Base-by-base conservation (phyloP, 352 stramenopile genomes). In the Blastocystis sp. region DNA sequence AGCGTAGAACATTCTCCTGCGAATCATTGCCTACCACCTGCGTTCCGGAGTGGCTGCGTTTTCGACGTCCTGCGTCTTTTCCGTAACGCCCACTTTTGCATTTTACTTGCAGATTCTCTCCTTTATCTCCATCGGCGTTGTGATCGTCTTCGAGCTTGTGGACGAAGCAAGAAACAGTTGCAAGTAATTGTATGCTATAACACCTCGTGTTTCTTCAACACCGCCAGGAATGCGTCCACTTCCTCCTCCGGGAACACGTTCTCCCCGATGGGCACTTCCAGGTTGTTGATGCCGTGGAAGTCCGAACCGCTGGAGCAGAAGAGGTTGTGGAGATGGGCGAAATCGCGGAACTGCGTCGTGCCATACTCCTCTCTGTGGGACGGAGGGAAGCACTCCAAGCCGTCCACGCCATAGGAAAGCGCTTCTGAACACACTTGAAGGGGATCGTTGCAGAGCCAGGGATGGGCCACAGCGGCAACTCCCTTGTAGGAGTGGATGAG, bases 131-230 rank as follows among this genome's bases (percentile, higher is more conserved):
- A 10, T 84, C 38, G 56, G 48, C 19, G 74, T 23, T 2, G 74
- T 70, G 23, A 7, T 84, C 1, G n/a, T 84, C 17, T 59, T 67
- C 48, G 74, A 84, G 48, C 17, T 84, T 52, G 48, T 84, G 4
- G 74, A 70, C 17, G 74, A 84, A 64, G 60, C 74, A 64, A 48
- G 74, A 69, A 84, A 84, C 56, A 84, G 74, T 69, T 84, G 74
- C 61, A 84, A 69, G 61, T 84, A 84, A 74, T 52, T 53, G 14
- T 59, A 69, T 59, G 14, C n/a, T 84, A 84, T 53, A 84, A 10
- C 11, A 84, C 48, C 2, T 19, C 28, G 45, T 84, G 48, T 45
- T 84, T 67, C 56, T 69, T 69, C 34, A 84, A 67, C 19, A 23
- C 0, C 9, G 65, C 56, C 19, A 84, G 34, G 38, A 69, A 69